Evolutionary conservation across 805 yeast species (phyloP).

Genomic region (Lipomyces sp.): DNA sequence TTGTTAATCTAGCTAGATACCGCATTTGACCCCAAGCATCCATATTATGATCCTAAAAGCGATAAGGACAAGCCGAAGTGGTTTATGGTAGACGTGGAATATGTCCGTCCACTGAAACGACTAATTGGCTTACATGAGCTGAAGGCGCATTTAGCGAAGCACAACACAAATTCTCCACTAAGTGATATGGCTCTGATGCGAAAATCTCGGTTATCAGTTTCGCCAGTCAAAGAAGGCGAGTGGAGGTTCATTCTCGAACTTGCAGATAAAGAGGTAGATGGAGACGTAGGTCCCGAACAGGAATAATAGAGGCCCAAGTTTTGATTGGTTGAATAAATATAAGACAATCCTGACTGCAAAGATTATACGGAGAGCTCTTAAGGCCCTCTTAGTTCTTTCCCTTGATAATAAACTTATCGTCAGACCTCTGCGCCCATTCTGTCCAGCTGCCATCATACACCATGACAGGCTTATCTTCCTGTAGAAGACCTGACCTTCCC

Average conservation of each 20-base stretch:
- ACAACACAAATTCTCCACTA: slow-evolving; percentile 40
- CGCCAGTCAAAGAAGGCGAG: slow-evolving; percentile 54
- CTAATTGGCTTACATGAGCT: slow-evolving; percentile 52
- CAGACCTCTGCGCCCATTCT: slow-evolving; percentile 83
- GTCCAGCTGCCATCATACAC: slow-evolving; percentile 73
- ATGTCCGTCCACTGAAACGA: slow-evolving; percentile 51
- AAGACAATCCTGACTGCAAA: no score
- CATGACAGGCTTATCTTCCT: slow-evolving; percentile 53
- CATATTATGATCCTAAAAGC: slow-evolving; percentile 57
- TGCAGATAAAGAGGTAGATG: slow-evolving; percentile 42
- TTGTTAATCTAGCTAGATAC: slow-evolving; percentile 30
- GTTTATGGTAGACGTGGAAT: slow-evolving; percentile 62
- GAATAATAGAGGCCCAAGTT: neutral
- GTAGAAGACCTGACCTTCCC: slow-evolving; percentile 49
- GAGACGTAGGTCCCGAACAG: neutral
- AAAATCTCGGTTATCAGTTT: slow-evolving; percentile 58
- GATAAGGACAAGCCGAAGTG: slow-evolving; percentile 53
- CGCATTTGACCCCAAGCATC: slow-evolving; percentile 50
- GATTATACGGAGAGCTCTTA: no score
- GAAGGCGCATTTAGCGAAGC: slow-evolving; percentile 39
- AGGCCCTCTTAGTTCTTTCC: slow-evolving; percentile 35
- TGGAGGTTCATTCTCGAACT: slow-evolving; percentile 50
- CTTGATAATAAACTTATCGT: slow-evolving; percentile 57
- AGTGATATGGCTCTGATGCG: slow-evolving; percentile 53
- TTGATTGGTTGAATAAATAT: no score